phyloP scores from a whole-genome alignment of 441 rosid genomes.

The Omphalea diandra region DNA sequence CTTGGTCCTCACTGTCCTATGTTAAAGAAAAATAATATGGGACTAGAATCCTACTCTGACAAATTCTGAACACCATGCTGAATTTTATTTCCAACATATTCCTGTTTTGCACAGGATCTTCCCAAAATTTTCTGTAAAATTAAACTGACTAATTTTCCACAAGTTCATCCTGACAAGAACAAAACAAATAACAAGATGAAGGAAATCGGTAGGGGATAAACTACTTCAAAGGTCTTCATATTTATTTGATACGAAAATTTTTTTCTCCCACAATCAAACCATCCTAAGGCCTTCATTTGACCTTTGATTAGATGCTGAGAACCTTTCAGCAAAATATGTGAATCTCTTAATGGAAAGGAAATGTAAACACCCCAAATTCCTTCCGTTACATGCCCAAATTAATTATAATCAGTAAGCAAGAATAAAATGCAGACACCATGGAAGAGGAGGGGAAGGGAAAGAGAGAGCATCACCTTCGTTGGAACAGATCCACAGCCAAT shows the following conservation, averaged over 20 bases:
- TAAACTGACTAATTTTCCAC: too few relatives aligned
- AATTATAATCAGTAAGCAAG: background rate
- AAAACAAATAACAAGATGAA: too few relatives aligned
- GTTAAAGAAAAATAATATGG: background rate
- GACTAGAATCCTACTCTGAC: background rate
- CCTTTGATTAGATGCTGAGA: too few relatives aligned
- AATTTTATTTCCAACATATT: background rate
- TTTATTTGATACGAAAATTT: background rate
- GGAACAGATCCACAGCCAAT: constrained; percentile 98
- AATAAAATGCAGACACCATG: background rate
- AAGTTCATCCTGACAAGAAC: too few relatives aligned
- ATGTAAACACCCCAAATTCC: background rate
- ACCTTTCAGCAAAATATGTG: background rate
- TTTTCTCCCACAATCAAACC: background rate
- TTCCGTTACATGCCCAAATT: background rate
- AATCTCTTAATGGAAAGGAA: background rate
- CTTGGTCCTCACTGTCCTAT: background rate
- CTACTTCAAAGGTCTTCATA: background rate
- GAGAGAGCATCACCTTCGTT: constrained; percentile 58
- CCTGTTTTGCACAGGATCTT: background rate
- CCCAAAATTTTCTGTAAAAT: too few relatives aligned
- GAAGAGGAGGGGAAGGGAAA: background rate
- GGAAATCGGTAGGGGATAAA: too few relatives aligned
- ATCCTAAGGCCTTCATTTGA: background rate
- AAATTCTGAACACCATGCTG: background rate